phyloP scores from a whole-genome alignment of 768 basidiomycete genomes.

The Auricularia cornea region DNA sequence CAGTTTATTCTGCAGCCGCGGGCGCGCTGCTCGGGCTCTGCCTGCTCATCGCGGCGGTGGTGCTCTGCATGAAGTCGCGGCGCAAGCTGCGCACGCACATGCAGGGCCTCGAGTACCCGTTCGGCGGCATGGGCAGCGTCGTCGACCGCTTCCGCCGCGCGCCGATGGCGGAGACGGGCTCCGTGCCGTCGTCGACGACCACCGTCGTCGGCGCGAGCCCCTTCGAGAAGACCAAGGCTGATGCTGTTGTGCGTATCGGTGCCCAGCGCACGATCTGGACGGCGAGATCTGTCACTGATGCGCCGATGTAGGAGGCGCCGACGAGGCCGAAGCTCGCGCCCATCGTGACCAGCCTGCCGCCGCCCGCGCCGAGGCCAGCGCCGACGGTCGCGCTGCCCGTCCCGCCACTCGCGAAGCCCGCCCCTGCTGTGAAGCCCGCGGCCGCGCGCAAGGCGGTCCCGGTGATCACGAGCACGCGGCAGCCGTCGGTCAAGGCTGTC shows the following conservation, averaged over 20 bases:
- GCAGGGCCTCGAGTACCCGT: neutral
- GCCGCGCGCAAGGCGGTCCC: too few relatives aligned
- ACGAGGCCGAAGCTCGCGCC: neutral
- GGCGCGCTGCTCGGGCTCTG: constrained; percentile 1
- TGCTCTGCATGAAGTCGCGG: neutral
- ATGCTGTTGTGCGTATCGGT: too few relatives aligned
- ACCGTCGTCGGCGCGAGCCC: neutral
- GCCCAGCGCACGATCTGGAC: too few relatives aligned
- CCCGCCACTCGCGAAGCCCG: neutral
- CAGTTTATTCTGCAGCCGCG: neutral
- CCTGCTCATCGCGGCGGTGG: neutral
- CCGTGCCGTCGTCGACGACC: neutral
- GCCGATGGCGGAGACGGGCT: neutral
- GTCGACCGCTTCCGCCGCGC: neutral
- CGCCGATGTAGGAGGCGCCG: neutral
- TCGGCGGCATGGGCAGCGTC: neutral
- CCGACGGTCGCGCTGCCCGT: neutral
- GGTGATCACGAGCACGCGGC: neutral
- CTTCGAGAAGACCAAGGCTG: neutral
- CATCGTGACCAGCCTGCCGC: neutral
- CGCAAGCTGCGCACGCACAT: neutral
- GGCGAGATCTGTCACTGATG: neutral
- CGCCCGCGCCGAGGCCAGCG: neutral
- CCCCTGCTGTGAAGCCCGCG: neutral
- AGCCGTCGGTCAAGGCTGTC: too few relatives aligned